phyloP scores from a whole-genome alignment of 2,329 filamentous ascomycete genomes.

The Ascocoryne sarcoides region DNA sequence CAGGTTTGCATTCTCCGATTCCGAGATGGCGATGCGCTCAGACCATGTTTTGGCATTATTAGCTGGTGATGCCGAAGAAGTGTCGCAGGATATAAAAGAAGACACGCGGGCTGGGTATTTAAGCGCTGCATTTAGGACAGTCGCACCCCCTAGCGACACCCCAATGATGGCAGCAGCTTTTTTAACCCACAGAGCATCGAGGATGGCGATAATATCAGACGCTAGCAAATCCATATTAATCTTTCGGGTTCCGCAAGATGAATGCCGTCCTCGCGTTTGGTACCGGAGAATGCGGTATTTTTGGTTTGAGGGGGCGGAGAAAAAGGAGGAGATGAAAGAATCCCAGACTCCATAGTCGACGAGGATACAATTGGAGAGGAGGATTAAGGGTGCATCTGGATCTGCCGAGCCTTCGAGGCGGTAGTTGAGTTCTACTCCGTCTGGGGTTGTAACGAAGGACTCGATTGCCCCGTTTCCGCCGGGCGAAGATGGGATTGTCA shows the following conservation, averaged over 20 bases:
- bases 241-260: constrained; percentile 12
- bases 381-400: constrained; percentile 59
- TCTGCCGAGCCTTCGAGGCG: constrained; percentile 64
- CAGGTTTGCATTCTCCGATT: constrained; percentile 37
- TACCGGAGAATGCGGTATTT: constrained; percentile 68
- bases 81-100: constrained; percentile 68
- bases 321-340: constrained; percentile 43
- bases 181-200: constrained; percentile 60
- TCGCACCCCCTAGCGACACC: constrained; percentile 75
- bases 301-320: constrained; percentile 19
- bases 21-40: constrained; percentile 62
- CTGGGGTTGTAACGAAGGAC: constrained; percentile 59
- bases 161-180: constrained; percentile 61
- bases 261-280: constrained; percentile 53
- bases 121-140: constrained; percentile 64
- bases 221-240: constrained; percentile 47
- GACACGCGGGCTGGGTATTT: constrained; percentile 49
- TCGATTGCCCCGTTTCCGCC: constrained; percentile 46
- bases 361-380: constrained; percentile 73
- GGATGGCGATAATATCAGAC: constrained; percentile 55
- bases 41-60: constrained; percentile 74
- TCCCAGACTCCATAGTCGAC: constrained; percentile 79
- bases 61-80: constrained; percentile 61
- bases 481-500: constrained; percentile 28
- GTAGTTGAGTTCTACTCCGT: constrained; percentile 63